Evolutionary conservation across 1,139 yeast species (phyloP).

Genomic region (Suhomyces wounanorum): DNA sequence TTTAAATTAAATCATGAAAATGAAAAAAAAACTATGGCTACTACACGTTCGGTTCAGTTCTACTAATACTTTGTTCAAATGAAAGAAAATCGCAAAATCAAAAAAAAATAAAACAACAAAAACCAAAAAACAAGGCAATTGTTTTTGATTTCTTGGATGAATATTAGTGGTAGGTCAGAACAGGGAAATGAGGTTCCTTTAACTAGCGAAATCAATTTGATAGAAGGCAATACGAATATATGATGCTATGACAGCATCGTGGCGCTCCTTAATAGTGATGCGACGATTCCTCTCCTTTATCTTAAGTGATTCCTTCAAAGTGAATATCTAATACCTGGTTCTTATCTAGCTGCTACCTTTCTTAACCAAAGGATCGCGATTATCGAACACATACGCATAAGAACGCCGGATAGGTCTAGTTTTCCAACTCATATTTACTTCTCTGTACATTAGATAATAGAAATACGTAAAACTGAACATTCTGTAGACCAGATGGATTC

Average conservation of each 20-base stretch:
- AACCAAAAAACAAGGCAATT: constrained; percentile 20
- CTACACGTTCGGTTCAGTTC: constrained; percentile 11
- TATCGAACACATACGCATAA: not conserved
- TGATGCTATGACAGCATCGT: not conserved
- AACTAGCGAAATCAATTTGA: not conserved
- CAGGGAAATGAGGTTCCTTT: not conserved
- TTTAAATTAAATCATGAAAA: constrained; percentile 4
- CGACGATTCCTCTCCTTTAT: constrained; percentile 9
- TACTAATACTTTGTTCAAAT: constrained; percentile 8
- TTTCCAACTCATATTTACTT: constrained; percentile 7
- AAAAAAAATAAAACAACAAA: constrained; percentile 16
- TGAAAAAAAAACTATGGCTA: constrained; percentile 10
- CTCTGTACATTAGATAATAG: constrained; percentile 12
- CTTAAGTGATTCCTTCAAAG: not conserved
- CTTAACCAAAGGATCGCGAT: not conserved
- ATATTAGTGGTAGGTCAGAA: not conserved
- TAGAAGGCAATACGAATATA: not conserved
- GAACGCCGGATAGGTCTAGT: constrained; percentile 5
- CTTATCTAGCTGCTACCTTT: not conserved
- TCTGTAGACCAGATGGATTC: not conserved
- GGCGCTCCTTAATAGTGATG: constrained; percentile 15
- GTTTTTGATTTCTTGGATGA: constrained; percentile 4
- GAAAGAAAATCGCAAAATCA: constrained; percentile 5
- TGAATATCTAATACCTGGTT: not conserved
- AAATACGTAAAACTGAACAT: not conserved